phyloP scores from a whole-genome alignment of 768 basidiomycete genomes.

The Mycena capillaripes region DNA sequence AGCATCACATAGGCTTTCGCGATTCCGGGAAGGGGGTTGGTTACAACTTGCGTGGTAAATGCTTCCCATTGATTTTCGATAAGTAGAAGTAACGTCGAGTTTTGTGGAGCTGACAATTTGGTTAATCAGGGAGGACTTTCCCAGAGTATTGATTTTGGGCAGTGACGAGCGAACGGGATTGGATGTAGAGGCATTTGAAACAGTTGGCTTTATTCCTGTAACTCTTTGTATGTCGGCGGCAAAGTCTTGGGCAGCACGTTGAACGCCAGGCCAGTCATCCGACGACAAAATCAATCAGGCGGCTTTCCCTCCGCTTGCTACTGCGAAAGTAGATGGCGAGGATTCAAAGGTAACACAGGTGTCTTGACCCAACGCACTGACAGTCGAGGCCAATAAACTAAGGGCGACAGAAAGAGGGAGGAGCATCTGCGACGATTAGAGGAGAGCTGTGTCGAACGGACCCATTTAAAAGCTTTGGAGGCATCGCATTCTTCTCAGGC shows the following conservation, averaged over 20 bases:
- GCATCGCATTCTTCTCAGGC: no score
- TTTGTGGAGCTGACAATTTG: slow-evolving; percentile 64
- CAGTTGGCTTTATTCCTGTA: slow-evolving; percentile 62
- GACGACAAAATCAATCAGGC: slow-evolving; percentile 63
- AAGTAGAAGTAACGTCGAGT: slow-evolving; percentile 68
- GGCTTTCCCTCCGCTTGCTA: slow-evolving; percentile 60
- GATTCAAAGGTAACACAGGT: slow-evolving; percentile 62
- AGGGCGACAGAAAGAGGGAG: slow-evolving; percentile 5
- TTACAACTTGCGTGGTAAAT: slow-evolving; percentile 65
- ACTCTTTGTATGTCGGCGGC: slow-evolving; percentile 72
- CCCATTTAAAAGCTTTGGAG: slow-evolving; percentile 5
- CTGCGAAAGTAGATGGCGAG: slow-evolving; percentile 52
- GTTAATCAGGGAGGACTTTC: slow-evolving; percentile 66
- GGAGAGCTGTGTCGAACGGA: background rate
- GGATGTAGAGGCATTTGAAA: slow-evolving; percentile 65
- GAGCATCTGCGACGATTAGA: slow-evolving; percentile 1
- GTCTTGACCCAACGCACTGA: slow-evolving; percentile 61
- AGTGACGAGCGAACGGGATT: slow-evolving; percentile 46
- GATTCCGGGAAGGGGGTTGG: slow-evolving; percentile 70
- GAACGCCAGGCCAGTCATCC: slow-evolving; percentile 78
- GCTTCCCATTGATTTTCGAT: slow-evolving; percentile 79
- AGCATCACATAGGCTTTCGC: slow-evolving; percentile 75
- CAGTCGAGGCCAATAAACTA: slow-evolving; percentile 27
- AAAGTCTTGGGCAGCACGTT: slow-evolving; percentile 72
- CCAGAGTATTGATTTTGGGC: slow-evolving; percentile 74